Evolutionary conservation across 495 filamentous ascomycete species (phyloP), one percentile per base, ranked within the genome.

Genomic region (Aspergillus homomorphus): DNA sequence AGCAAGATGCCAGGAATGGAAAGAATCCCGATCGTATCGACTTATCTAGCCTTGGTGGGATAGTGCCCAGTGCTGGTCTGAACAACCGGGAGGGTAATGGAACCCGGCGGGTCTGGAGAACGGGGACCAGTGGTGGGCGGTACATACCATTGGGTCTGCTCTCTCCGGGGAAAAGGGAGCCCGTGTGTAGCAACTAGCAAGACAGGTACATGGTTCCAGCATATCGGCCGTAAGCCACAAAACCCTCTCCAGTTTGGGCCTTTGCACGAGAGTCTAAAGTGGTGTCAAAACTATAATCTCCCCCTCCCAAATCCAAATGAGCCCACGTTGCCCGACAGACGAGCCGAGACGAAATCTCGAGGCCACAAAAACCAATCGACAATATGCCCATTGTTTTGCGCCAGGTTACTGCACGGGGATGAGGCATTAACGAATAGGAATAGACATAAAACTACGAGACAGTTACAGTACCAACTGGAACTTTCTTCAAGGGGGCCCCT

Each of bases 71-170:
- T 38, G 33, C 33, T 38, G 33, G 12, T 10, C 33, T 38, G 10
- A 2, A 38, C 33, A 38, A 38, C 10, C 7, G 12, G 33, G 33
- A 38, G 33, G 33, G 33, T 38, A 12, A 51, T 51, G 23, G 48
- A 23, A 26, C 48, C 48, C 48, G 48, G 23, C 48, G 48, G 24
- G 48, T 51, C 48, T 51, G 24, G 16, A 51, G 48, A 48, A 30
- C 24, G 48, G 48, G 23, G 30, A 51, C 28, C 33, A 38, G 33
- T 38, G 33, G 26, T 30, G 26, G 33, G 33, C 33, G 33, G 33
- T 38, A 38, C 33, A 38, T 5, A 14, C 33, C 4, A 38, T 12
- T 12, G 33, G 33, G 33, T 38, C 15, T 38, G 33, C 48, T 51
- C 22, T 28, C 48, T 28, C 48, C 21, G 22, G 48, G 48, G 23